phyloP scores from a whole-genome alignment of 2,329 filamentous ascomycete species.

The Aspergillus sp. region DNA sequence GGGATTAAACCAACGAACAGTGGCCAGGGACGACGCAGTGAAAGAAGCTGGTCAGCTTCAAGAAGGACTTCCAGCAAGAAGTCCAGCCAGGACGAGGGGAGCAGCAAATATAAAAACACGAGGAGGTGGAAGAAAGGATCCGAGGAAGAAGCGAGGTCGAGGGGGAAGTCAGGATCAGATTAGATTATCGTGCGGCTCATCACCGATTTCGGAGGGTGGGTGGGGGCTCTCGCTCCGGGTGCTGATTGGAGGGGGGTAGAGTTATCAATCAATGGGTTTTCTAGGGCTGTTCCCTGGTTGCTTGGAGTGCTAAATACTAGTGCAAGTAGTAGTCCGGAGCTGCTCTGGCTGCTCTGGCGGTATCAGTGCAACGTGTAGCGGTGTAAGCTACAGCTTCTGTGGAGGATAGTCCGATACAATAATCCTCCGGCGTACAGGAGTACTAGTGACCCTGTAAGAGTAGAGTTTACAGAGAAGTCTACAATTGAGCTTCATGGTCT shows the following conservation, averaged over 20 bases:
- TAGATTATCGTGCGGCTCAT: constrained; percentile 23
- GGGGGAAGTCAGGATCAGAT: constrained; percentile 21
- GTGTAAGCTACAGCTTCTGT: background rate
- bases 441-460: too few species aligned
- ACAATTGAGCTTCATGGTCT: too few species aligned
- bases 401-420: too few species aligned
- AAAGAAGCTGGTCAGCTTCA: background rate
- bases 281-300: background rate
- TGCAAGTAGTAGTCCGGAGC: constrained; percentile 1
- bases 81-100: constrained; percentile 2
- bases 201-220: constrained; percentile 15
- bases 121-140: background rate
- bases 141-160: constrained; percentile 1
- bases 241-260: constrained; percentile 1
- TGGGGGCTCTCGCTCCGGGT: background rate
- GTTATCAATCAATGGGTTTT: constrained; percentile 12
- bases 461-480: too few species aligned
- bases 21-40: too few species aligned
- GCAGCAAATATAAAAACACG: background rate
- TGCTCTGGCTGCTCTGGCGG: background rate
- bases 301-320: background rate
- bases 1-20: too few species aligned
- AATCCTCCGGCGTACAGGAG: too few species aligned
- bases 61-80: background rate
- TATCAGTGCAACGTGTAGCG: background rate